Evolutionary conservation across 768 basidiomycete genomes (phyloP), one percentile per base, ranked within the genome.

Genomic region (Boletus reticuloceps): DNA sequence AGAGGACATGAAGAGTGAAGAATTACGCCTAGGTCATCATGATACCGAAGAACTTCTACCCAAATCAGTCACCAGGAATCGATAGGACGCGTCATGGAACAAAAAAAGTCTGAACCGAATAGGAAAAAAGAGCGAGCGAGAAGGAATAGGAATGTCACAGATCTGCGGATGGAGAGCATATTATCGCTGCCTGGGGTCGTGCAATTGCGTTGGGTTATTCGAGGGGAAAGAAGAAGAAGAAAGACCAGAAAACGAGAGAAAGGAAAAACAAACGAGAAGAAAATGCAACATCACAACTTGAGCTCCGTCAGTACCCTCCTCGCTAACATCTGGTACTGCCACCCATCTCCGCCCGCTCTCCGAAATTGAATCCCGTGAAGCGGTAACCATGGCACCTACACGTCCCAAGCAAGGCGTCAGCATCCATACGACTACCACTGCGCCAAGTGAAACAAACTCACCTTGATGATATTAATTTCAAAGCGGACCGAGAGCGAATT

Each of bases 261-360:
- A 19, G 10, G 31, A 29, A 37, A 36, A 43, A 7, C 13, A 44
- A 51, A 44, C 1, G 27, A 20, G 37, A 51, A 2, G 25, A 44
- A 48, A 50, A 29, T 8, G 17, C 31, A 16, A 6, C 47, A 62
- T 82, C 74, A 93, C 78, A 94, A 74, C 73, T 93, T 93, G 68
- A 94, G 79, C 70, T 94, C 91, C 38, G 91, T 94, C 62, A 94
- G 73, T 39, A 94, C 91, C 55, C 91, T 80, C 61, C 91, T 80
- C 22, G 91, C 94, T 39, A 98, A 81, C 91, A 94, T 94, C 69
- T 95, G 93, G 72, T 98, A 98, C 72, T 97, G 94, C 94, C 94
- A 98, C 0, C 89, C 91, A 61, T 96, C 91, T 2, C 95, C 95
- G 27, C 89, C 83, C 1, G 86, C 82, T 57, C 96, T 80, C 46